phyloP scores from a whole-genome alignment of 768 basidiomycete genomes.

The Psilocybe cubensis region DNA sequence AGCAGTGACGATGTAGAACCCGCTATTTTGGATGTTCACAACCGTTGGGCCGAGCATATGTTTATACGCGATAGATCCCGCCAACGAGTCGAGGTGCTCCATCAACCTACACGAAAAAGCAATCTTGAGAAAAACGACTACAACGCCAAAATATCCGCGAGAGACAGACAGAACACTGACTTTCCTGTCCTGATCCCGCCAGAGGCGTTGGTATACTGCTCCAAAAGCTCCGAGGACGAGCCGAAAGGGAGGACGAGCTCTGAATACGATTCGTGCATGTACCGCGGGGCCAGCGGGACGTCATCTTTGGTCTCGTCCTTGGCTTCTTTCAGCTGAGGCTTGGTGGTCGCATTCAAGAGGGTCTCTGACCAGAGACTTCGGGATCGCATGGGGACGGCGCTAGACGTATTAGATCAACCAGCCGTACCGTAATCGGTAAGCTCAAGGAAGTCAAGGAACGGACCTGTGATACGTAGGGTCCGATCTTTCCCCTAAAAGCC shows the following conservation, averaged over 20 bases:
- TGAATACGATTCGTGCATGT: slow-evolving; percentile 75
- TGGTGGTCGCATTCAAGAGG: slow-evolving; percentile 43
- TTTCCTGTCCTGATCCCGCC: slow-evolving; percentile 76
- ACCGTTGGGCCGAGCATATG: slow-evolving; percentile 74
- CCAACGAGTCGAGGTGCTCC: slow-evolving; percentile 85
- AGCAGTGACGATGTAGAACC: slow-evolving; percentile 85
- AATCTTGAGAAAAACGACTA: neutral
- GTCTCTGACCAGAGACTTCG: slow-evolving; percentile 62
- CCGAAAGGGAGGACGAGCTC: slow-evolving; percentile 68
- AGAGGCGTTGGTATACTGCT: slow-evolving; percentile 71
- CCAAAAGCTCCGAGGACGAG: slow-evolving; percentile 58
- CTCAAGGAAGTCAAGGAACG: slow-evolving; percentile 9
- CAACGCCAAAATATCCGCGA: neutral
- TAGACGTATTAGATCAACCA: slow-evolving; percentile 30
- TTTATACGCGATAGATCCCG: slow-evolving; percentile 83
- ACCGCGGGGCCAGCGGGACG: slow-evolving; percentile 27
- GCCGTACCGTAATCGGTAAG: neutral
- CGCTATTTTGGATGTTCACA: slow-evolving; percentile 59
- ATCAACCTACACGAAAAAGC: slow-evolving; percentile 48
- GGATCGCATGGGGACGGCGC: slow-evolving; percentile 59
- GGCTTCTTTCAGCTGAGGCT: slow-evolving; percentile 1
- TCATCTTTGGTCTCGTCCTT: slow-evolving; percentile 1
- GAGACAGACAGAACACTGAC: slow-evolving; percentile 27
- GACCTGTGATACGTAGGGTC: slow-evolving; percentile 59
- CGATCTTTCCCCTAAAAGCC: slow-evolving; percentile 51